These are phyloP conservation scores for Fusarium sp. DNA, from an alignment of 2,329 filamentous ascomycete species.

Conservation along the genomic window DNA sequence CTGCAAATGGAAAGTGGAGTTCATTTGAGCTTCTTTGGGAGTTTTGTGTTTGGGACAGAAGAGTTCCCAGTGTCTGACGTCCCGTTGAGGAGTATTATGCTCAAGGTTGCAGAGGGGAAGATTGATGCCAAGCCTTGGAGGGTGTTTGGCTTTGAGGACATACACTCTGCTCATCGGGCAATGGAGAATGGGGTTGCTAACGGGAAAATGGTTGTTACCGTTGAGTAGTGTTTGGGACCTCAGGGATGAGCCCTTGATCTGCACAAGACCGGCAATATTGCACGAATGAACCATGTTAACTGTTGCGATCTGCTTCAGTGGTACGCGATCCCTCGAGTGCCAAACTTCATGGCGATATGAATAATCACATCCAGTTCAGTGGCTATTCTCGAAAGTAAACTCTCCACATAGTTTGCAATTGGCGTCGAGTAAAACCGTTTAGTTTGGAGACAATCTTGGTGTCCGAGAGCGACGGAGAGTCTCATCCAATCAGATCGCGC, in stretches of 20 bases:
- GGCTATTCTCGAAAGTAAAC: rapidly evolving
- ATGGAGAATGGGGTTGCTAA: not conserved
- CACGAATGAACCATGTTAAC: no score
- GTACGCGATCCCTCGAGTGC: no score
- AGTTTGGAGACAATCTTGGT: not conserved
- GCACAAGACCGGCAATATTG: no score
- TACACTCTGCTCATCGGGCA: not conserved
- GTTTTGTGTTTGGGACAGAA: not conserved
- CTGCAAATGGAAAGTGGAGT: not conserved
- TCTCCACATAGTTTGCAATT: rapidly evolving
- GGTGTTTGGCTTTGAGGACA: not conserved
- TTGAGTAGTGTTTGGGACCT: not conserved
- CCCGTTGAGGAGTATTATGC: not conserved
- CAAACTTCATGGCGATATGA: no score
- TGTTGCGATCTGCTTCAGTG: no score
- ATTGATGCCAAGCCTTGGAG: not conserved
- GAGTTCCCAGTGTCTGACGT: not conserved
- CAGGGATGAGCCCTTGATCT: no score
- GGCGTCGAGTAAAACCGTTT: rapidly evolving
- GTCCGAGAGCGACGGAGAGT: rapidly evolving
- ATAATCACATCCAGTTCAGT: no score
- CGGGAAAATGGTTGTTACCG: not conserved
- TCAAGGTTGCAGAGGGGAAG: not conserved
- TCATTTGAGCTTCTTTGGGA: not conserved
- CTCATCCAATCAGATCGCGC: not conserved